phyloP scores from a whole-genome alignment of 345 rosid species.

The Psidium friedrichsthalianum region DNA sequence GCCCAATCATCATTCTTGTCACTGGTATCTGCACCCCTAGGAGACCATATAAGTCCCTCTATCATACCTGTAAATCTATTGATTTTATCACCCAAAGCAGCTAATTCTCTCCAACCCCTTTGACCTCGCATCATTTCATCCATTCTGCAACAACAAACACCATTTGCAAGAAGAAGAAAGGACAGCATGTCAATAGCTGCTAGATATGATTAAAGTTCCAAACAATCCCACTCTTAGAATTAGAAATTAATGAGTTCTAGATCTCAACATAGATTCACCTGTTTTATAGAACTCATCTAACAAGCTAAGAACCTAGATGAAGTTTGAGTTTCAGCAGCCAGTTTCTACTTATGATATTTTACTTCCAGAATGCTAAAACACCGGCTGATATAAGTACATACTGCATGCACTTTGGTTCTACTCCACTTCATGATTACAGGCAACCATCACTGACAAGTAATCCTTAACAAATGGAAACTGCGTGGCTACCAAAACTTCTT shows the following conservation, averaged over 20 bases:
- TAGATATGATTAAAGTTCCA: background rate
- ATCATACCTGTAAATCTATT: conserved; percentile 85
- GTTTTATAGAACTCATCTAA: background rate
- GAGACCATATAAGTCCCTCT: conserved; percentile 95
- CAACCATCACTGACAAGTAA: background rate
- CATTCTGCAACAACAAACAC: conserved; percentile 37
- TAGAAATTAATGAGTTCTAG: background rate
- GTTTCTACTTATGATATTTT: background rate
- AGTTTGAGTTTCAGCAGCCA: background rate
- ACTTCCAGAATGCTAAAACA: background rate
- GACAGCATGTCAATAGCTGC: background rate
- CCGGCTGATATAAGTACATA: background rate
- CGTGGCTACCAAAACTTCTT: background rate
- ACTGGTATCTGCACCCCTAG: conserved; percentile 43
- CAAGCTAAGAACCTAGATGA: background rate
- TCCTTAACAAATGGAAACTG: background rate
- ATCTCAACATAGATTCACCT: background rate
- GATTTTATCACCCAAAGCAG: conserved; percentile 70
- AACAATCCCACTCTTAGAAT: background rate
- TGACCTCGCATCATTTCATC: conserved; percentile 99
- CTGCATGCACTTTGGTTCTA: background rate
- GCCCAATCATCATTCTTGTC: conserved; percentile 42
- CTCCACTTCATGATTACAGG: background rate
- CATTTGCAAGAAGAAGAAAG: background rate
- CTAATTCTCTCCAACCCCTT: conserved; percentile 90